phyloP scores from a whole-genome alignment of 2,329 filamentous ascomycete genomes.

The Colletotrichum gigasporum region DNA sequence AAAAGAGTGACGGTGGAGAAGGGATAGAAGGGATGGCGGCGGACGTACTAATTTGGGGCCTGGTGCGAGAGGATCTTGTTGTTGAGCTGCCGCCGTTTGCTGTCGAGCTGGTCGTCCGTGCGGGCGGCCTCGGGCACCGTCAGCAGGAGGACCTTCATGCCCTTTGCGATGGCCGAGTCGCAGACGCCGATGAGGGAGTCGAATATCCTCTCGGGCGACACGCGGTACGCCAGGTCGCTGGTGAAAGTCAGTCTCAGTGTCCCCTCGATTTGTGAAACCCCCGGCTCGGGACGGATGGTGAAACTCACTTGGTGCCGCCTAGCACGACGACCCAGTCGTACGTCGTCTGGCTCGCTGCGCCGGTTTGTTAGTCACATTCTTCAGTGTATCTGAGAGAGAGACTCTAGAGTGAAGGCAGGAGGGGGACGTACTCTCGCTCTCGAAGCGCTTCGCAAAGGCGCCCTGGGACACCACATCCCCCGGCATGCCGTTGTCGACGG shows the following conservation, averaged over 20 bases:
- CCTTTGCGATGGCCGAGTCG: slow-evolving; percentile 56
- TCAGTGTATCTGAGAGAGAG: no score
- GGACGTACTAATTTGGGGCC: slow-evolving; percentile 62
- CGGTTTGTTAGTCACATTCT: no score
- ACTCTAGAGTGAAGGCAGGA: background rate
- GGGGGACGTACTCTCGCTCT: slow-evolving; percentile 45
- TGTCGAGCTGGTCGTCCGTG: slow-evolving; percentile 39
- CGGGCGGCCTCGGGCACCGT: slow-evolving; percentile 66
- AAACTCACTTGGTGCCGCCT: slow-evolving; percentile 69
- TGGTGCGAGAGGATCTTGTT: slow-evolving; percentile 59
- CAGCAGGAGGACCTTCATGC: slow-evolving; percentile 68
- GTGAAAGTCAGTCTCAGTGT: background rate
- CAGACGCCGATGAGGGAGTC: slow-evolving; percentile 59
- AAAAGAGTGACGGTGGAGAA: background rate
- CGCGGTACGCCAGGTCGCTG: slow-evolving; percentile 60
- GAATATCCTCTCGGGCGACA: slow-evolving; percentile 54
- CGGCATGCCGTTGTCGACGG: slow-evolving; percentile 57
- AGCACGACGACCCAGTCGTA: slow-evolving; percentile 72
- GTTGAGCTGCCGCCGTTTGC: slow-evolving; percentile 59
- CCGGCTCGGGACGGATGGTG: background rate
- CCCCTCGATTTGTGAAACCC: no score
- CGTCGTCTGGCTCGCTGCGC: slow-evolving; percentile 28
- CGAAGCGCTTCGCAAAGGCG: slow-evolving; percentile 43
- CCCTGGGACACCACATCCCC: slow-evolving; percentile 58
- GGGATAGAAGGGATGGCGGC: no score